Conservation (phyloP, 805 yeast genomes). For the Barnettozyma sucrosica region DNA sequence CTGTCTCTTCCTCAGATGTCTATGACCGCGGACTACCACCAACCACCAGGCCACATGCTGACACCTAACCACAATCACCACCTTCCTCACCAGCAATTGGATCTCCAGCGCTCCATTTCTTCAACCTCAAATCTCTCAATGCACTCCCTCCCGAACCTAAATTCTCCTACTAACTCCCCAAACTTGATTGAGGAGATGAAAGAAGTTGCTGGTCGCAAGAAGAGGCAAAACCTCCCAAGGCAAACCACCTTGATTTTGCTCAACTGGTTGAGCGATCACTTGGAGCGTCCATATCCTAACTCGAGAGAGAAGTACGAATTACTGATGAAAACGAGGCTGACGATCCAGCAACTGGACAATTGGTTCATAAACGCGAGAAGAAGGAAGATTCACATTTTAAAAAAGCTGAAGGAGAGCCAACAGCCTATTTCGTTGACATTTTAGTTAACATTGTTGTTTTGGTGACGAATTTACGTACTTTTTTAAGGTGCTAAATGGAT, state of each 20-base stretch:
- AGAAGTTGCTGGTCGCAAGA: conserved; percentile 25
- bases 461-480: not conserved
- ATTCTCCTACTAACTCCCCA: conserved; percentile 8
- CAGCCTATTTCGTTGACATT: conserved; percentile 24
- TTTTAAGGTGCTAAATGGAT: not conserved
- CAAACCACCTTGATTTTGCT: conserved; percentile 66
- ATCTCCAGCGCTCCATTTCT: not conserved
- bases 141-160: conserved; percentile 3
- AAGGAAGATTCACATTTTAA: conserved; percentile 44
- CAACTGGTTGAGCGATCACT: conserved; percentile 66
- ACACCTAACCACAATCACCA: not conserved
- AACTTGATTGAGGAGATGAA: conserved; percentile 8
- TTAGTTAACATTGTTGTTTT: conserved; percentile 13
- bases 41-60: not conserved
- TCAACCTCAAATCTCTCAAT: conserved; percentile 1
- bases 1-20: not conserved
- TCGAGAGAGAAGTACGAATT: conserved; percentile 69
- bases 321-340: conserved; percentile 66
- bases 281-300: conserved; percentile 80
- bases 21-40: not conserved
- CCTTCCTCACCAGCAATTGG: not conserved
- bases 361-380: conserved; percentile 90
- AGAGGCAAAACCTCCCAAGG: conserved; percentile 73
- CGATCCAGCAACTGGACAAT: conserved; percentile 73
- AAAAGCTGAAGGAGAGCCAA: conserved; percentile 24